Conservation (phyloP, 352 stramenopile genomes). For the Blastocystis sp. region DNA sequence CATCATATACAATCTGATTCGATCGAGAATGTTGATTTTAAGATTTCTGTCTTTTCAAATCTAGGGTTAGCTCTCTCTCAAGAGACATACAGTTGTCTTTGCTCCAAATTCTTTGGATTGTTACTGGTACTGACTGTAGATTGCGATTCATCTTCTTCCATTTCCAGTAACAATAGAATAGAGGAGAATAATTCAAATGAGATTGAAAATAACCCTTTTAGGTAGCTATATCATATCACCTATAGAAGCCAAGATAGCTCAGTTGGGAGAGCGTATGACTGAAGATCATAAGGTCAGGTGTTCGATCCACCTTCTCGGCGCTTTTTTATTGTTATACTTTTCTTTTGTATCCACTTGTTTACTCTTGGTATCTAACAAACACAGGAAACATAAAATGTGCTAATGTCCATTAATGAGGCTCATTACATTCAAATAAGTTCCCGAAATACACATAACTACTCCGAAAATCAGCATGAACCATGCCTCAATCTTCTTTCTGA, state of each 20-base stretch:
- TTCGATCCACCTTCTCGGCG: conserved; percentile 55
- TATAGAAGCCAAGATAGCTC: conserved; percentile 56
- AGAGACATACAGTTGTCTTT: too few species aligned
- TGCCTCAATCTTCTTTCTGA: conserved; percentile 50
- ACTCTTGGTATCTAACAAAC: not conserved
- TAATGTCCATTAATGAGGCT: not conserved
- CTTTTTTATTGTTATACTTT: conserved; percentile 21
- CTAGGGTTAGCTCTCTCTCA: too few species aligned
- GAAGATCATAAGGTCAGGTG: conserved; percentile 63
- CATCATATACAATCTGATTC: too few species aligned
- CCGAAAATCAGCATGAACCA: conserved; percentile 60
- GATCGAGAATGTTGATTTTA: too few species aligned
- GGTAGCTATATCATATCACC: too few species aligned
- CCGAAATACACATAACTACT: conserved; percentile 38
- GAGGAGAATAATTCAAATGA: not conserved
- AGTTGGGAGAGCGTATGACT: conserved; percentile 62
- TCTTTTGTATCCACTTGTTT: not conserved
- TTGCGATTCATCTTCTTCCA: not conserved
- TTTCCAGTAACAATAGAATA: not conserved
- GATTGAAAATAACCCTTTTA: too few species aligned
- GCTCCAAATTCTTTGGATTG: too few species aligned
- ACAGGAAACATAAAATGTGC: not conserved
- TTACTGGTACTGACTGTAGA: not conserved
- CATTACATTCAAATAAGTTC: conserved; percentile 27
- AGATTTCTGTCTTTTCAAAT: too few species aligned